These are phyloP conservation scores for Eucalyptus polybractea DNA, from an alignment of 345 rosid species.

Conservation along the genomic window DNA sequence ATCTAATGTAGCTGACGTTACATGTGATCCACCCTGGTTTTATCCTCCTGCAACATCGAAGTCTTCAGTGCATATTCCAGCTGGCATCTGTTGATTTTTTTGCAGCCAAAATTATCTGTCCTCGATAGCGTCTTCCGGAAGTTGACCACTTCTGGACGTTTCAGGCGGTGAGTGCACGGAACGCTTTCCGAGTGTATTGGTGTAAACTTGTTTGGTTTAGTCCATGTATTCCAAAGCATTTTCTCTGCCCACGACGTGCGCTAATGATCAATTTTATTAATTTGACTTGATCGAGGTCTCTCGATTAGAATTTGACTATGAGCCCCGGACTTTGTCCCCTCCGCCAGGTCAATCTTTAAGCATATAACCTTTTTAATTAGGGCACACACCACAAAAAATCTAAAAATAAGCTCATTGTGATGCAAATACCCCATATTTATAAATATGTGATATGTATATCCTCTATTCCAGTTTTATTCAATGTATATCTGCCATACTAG, in stretches of 20 bases:
- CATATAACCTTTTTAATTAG: neutral
- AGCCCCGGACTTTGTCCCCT: neutral
- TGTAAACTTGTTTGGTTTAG: neutral
- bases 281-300: neutral
- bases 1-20: neutral
- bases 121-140: neutral
- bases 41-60: neutral
- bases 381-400: neutral
- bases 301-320: neutral
- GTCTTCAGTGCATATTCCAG: neutral
- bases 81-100: neutral
- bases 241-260: neutral
- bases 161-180: neutral
- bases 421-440: neutral
- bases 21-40: neutral
- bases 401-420: neutral
- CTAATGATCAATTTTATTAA: neutral
- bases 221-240: neutral
- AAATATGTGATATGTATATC: neutral
- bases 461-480: neutral
- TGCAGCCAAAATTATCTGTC: neutral
- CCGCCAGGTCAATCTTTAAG: neutral
- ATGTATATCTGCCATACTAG: too few relatives aligned
- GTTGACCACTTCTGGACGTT: neutral
- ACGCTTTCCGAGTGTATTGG: neutral